These are phyloP conservation scores for Pyrus betulifolia DNA, from an alignment of 306 rosid genomes.

Conservation along the genomic window DNA sequence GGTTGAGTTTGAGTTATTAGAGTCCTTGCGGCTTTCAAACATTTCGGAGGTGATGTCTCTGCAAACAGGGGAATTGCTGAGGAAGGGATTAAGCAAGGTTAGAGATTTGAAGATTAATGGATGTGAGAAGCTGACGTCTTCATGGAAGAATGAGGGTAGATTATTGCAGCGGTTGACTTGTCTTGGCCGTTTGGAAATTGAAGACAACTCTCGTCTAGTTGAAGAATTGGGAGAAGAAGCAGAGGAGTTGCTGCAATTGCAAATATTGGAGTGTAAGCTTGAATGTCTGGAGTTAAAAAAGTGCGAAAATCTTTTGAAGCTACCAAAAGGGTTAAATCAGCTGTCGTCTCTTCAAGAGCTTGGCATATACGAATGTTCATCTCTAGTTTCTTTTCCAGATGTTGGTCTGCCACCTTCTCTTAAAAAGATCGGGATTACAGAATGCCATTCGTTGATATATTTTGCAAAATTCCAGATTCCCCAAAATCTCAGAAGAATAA, in stretches of 20 bases:
- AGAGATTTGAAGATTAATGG: background rate
- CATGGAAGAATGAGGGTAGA: background rate
- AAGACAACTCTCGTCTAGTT: background rate
- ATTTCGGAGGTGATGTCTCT: background rate
- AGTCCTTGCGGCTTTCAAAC: background rate
- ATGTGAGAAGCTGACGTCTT: background rate
- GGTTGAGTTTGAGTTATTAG: background rate
- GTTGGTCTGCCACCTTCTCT: background rate
- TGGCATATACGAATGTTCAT: background rate
- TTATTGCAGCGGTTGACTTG: background rate
- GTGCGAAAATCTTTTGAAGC: background rate
- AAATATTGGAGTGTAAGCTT: background rate
- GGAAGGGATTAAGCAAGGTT: background rate
- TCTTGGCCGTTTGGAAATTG: background rate
- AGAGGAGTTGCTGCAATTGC: background rate
- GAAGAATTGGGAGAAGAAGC: background rate
- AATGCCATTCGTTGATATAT: background rate
- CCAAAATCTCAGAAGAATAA: background rate
- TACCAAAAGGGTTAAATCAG: background rate
- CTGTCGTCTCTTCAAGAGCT: background rate
- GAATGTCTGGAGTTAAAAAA: background rate
- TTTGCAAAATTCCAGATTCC: background rate
- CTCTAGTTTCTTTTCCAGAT: background rate
- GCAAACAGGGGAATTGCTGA: background rate
- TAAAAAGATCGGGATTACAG: rapidly evolving